phyloP scores from a whole-genome alignment of 768 basidiomycete genomes.

The Lactifluus rugatus region DNA sequence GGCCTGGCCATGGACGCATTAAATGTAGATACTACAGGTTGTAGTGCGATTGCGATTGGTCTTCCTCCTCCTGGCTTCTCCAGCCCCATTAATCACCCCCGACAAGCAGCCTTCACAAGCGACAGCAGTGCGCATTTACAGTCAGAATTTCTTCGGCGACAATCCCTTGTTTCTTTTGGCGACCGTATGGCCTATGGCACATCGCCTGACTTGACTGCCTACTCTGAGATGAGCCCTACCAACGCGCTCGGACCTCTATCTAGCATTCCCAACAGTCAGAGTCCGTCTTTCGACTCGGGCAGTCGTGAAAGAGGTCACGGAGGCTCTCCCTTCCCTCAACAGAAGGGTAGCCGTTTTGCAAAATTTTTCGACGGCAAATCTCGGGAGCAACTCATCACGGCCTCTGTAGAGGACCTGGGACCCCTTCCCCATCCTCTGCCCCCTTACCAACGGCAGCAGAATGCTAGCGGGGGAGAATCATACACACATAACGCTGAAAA shows the following conservation, averaged over 20 bases:
- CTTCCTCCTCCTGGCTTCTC: conserved; percentile 11
- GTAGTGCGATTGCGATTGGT: neutral
- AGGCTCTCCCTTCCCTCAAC: conserved; percentile 39
- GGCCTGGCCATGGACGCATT: neutral
- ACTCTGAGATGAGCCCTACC: conserved; percentile 10
- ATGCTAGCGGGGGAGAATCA: conserved; percentile 31
- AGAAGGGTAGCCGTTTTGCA: conserved; percentile 75
- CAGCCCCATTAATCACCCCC: neutral
- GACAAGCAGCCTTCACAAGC: conserved; percentile 3
- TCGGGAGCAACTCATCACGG: conserved; percentile 32
- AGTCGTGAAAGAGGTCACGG: conserved; percentile 20
- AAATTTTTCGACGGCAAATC: conserved; percentile 78
- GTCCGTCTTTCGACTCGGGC: conserved; percentile 17
- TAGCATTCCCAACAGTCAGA: conserved; percentile 13
- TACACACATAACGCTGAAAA: conserved; percentile 37
- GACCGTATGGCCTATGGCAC: conserved; percentile 8
- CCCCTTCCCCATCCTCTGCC: conserved; percentile 36
- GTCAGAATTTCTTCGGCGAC: conserved; percentile 11
- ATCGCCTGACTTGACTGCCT: neutral
- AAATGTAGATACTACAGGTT: neutral
- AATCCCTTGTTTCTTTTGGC: conserved; percentile 11
- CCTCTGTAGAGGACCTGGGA: conserved; percentile 30
- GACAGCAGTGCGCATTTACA: conserved; percentile 7
- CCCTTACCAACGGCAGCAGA: conserved; percentile 34
- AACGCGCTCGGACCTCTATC: conserved; percentile 7